A percentile compares a stretch with the other conserved stretches of the same genome.
phyloP scores from a whole-genome alignment of 352 stramenopile species.

The Phytophthora hibernalis region DNA sequence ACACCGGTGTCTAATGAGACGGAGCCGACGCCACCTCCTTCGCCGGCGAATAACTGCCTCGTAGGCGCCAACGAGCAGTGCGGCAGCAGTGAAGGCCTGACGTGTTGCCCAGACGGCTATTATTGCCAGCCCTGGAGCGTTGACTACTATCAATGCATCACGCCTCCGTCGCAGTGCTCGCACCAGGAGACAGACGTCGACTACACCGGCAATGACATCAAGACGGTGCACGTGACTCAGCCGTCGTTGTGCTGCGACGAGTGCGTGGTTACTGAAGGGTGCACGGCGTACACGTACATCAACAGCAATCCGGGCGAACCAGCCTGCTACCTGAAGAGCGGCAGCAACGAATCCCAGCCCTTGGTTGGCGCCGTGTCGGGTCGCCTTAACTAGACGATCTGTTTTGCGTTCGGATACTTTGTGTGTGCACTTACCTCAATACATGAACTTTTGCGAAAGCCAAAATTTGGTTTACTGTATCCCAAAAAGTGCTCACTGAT shows the following conservation, averaged over 20 bases:
- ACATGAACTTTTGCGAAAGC: background rate
- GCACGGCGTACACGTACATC: slow-evolving; percentile 33
- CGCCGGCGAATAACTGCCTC: slow-evolving; percentile 19
- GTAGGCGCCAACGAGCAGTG: slow-evolving; percentile 12
- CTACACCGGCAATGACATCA: slow-evolving; percentile 53
- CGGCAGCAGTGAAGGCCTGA: slow-evolving; percentile 3
- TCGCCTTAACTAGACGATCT: background rate
- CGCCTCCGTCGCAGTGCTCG: slow-evolving; percentile 38
- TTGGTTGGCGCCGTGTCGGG: slow-evolving; percentile 16
- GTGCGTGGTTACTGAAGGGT: slow-evolving; percentile 22
- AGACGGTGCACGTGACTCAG: slow-evolving; percentile 29
- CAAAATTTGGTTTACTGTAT: background rate
- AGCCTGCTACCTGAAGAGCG: slow-evolving; percentile 41
- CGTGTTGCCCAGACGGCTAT: slow-evolving; percentile 29
- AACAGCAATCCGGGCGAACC: slow-evolving; percentile 34
- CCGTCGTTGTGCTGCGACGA: slow-evolving; percentile 21
- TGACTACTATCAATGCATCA: slow-evolving; percentile 53
- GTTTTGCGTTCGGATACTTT: background rate
- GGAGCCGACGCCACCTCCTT: slow-evolving; percentile 10
- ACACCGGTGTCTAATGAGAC: slow-evolving; percentile 7
- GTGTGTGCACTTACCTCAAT: background rate
- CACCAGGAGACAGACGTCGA: slow-evolving; percentile 44
- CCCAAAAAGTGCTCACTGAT: too few relatives aligned
- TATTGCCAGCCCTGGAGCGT: slow-evolving; percentile 62
- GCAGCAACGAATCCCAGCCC: slow-evolving; percentile 4